Evolutionary conservation across 805 yeast species (phyloP).

Genomic region (Tetrapisispora namnaoensis): DNA sequence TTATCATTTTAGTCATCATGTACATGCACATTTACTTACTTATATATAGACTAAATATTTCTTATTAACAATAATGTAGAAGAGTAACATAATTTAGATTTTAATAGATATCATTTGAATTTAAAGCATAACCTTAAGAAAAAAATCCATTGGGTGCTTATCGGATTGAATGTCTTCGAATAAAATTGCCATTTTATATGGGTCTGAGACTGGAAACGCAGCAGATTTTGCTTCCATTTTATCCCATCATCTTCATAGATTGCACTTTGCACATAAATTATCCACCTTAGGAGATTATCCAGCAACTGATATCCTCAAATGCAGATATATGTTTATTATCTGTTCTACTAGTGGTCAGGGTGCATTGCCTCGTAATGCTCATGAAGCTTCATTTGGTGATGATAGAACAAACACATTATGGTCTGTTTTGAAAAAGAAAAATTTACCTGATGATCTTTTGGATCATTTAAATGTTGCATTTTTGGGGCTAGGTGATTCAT

Average conservation of each 20-base stretch:
- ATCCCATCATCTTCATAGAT: constrained; percentile 44
- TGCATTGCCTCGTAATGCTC: constrained; percentile 71
- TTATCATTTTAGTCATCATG: background rate
- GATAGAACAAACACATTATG: constrained; percentile 38
- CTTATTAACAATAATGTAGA: no score
- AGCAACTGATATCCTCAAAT: constrained; percentile 42
- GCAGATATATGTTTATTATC: constrained; percentile 34
- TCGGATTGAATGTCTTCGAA: constrained; percentile 11
- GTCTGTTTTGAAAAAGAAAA: constrained; percentile 59
- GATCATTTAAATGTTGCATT: constrained; percentile 55
- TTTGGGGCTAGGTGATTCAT: constrained; percentile 90
- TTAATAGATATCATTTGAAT: no score
- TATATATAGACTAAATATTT: no score
- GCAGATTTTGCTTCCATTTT: constrained; percentile 71
- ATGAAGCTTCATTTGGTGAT: constrained; percentile 26
- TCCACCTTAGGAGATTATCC: constrained; percentile 53
- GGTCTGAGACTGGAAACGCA: constrained; percentile 89
- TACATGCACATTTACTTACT: no score
- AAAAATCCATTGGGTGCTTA: background rate
- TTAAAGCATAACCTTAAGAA: no score
- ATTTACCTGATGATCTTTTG: constrained; percentile 52
- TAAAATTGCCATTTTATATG: constrained; percentile 59
- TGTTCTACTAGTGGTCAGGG: constrained; percentile 97
- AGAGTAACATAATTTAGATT: no score
- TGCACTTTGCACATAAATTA: constrained; percentile 40